Base-by-base conservation (phyloP, 2,329 filamentous ascomycete species). In the Dactylonectria macrodidyma region DNA sequence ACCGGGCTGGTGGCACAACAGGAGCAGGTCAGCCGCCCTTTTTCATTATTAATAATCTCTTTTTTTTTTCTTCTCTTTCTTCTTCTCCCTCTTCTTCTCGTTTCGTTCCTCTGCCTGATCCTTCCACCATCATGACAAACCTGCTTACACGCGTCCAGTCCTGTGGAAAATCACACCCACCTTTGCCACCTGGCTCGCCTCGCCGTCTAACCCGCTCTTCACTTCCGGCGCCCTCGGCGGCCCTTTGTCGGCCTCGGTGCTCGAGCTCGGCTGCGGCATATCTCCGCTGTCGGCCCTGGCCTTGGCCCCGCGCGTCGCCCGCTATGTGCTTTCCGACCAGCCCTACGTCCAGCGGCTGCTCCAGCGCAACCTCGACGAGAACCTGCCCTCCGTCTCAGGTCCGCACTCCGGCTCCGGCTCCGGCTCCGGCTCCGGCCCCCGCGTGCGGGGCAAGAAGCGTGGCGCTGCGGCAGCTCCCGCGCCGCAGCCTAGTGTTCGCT, bases 241-340 rank as follows among this genome's bases (percentile, higher is more conserved):
- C 10, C 50, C 84, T 26, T 67, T 84, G 0, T 73, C 83, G 2
- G 90, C 92, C 5, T 84, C 84, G 6, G 84, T 95, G 22, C 84
- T 97, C 62, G 96, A 98, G 78, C 89, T 99, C 6, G 96, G 96
- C 50, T 95, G 94, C 78, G 96, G 96, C 61, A 92, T 97, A 62
- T 93, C 95, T 1, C 94, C 92, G 19, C 85, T 98, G 41, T 88
- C 95, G 38, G 94, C 92, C 3, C 84, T 96, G 44, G 84, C 89
- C 7, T 81, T 97, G 12, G 87, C 88, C 2, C 87, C 89, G 1
- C 83, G 82, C 3, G 86, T 97, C 19, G 72, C 78, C 24, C 84
- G 84, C 66, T 97, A 96, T 78, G 85, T 95, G 51, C 90, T 96
- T 52, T 97, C 95, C 0, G 96, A 99, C 79, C 95, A 98, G 80